Conservation (phyloP, 2,329 filamentous ascomycete genomes). For the Colletotrichum orbiculare region DNA sequence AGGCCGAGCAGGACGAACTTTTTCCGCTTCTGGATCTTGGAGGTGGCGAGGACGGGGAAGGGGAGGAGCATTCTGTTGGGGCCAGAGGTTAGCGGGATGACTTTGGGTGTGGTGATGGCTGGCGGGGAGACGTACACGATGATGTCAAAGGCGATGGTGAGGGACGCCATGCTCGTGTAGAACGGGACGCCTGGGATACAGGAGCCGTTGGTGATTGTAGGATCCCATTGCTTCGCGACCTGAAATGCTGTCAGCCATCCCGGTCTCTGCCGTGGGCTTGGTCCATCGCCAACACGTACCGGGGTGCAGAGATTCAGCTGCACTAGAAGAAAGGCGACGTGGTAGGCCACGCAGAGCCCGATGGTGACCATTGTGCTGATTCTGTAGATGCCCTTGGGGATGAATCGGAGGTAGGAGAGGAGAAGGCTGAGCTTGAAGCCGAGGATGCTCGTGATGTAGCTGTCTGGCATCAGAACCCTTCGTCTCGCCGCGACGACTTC, state of each 20-base stretch:
- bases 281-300: conserved; percentile 35
- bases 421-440: conserved; percentile 60
- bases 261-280: neutral
- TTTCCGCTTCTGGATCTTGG: conserved; percentile 51
- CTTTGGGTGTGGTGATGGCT: too few relatives aligned
- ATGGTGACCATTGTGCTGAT: conserved; percentile 48
- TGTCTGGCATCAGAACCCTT: conserved; percentile 22
- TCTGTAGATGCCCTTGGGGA: conserved; percentile 50
- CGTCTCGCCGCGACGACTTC: rapidly evolving
- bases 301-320: conserved; percentile 51
- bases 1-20: conserved; percentile 56
- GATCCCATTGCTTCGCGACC: conserved; percentile 55
- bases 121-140: conserved; percentile 46
- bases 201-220: conserved; percentile 45
- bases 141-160: conserved; percentile 56
- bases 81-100: neutral
- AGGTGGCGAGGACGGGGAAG: conserved; percentile 51
- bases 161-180: conserved; percentile 54
- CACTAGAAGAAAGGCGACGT: conserved; percentile 50
- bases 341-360: conserved; percentile 49
- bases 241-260: neutral
- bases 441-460: conserved; percentile 55
- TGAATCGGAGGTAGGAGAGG: conserved; percentile 57
- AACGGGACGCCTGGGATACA: conserved; percentile 55
- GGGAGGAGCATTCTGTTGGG: conserved; percentile 52